phyloP scores from a whole-genome alignment of 2,329 filamentous ascomycete species.

The Paecilomyces variotii region DNA sequence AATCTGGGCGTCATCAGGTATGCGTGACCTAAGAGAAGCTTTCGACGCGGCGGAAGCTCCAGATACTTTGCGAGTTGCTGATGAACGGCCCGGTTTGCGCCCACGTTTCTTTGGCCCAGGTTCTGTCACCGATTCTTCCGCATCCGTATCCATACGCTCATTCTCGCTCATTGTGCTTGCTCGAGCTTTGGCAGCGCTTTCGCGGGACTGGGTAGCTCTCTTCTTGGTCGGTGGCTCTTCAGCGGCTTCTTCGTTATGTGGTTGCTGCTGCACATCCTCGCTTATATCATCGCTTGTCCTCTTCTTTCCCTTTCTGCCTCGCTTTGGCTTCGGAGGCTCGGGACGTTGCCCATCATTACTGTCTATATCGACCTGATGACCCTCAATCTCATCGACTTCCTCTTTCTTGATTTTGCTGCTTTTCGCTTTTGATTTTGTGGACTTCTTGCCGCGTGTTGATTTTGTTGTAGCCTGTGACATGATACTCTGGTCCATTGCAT shows the following conservation, averaged over 20 bases:
- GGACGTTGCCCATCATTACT: conserved; percentile 15
- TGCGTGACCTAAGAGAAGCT: conserved; percentile 34
- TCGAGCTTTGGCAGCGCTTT: conserved; percentile 39
- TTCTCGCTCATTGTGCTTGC: conserved; percentile 27
- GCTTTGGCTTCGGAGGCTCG: conserved; percentile 29
- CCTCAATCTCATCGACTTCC: conserved; percentile 37
- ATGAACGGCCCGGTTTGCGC: conserved; percentile 28
- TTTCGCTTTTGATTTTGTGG: conserved; percentile 28
- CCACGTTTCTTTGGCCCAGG: conserved; percentile 38
- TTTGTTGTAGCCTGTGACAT: conserved; percentile 41
- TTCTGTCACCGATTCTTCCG: conserved; percentile 13
- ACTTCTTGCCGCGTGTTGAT: conserved; percentile 47
- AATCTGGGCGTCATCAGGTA: conserved; percentile 57
- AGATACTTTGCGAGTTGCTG: conserved; percentile 45
- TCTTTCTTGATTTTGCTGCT: conserved; percentile 30
- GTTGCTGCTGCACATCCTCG: conserved; percentile 15
- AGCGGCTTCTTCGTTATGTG: conserved; percentile 9
- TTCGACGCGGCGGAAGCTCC: conserved; percentile 40
- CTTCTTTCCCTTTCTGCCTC: conserved; percentile 48
- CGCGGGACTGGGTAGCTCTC: conserved; percentile 46
- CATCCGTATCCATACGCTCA: conserved; percentile 25
- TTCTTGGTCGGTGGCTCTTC: conserved; percentile 48
- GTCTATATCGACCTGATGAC: conserved; percentile 22
- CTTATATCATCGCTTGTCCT: conserved; percentile 52
- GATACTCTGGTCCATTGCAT: conserved; percentile 52